Evolutionary conservation across 2,329 filamentous ascomycete species (phyloP), one percentile per base, ranked within the genome.

Genomic region (Zymoseptoria brevis): DNA sequence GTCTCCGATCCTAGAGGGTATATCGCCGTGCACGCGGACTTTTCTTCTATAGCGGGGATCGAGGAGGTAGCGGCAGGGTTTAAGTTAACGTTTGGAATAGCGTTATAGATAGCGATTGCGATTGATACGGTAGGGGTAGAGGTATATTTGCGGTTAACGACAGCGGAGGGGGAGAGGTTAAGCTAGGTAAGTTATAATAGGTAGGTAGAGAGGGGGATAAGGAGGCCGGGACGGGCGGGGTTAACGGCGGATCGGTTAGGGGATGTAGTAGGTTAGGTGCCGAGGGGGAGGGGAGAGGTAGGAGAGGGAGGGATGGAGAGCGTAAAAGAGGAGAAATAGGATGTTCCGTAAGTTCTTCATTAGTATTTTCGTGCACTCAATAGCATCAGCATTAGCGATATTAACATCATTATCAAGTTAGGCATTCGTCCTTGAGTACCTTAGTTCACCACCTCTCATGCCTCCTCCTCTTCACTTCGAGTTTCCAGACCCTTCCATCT

Each of bases 131-230:
- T 81, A 19, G 70, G 71, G 22, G 66, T 75, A 1, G 72, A 75
- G 57, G 22, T 71, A 1, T 76, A 84, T 72, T 70, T 85, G 21
- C 72, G 68, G 2, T 68, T 83, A 19, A 86, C 83, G 0, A 81
- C 82, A 0, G 75, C 69, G 11, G 83, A 86, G 64, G 72, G 73
- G 0, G 75, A 83, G 51, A 73, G 83, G 5, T 69, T 86, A 53
- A 75, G 83, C 9, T 74, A 76, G n/a, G 75, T 85, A 1, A 82
- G 79, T 5, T 84, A 82, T 64, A 77, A 83, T 66, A 74, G 78
- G 50, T 83, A 86, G 64, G 62, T 83, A 6, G 80, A 81, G 61
- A 77, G 79, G 4, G 82, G 82, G 0, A 76, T 80, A 70, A 74
- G 68, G 50, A 73, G 76, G n/a, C 77, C 82, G 0, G 81, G 79